These are phyloP conservation scores for Trifolium subterraneum DNA, from an alignment of 306 rosid genomes.

Conservation along the genomic window DNA sequence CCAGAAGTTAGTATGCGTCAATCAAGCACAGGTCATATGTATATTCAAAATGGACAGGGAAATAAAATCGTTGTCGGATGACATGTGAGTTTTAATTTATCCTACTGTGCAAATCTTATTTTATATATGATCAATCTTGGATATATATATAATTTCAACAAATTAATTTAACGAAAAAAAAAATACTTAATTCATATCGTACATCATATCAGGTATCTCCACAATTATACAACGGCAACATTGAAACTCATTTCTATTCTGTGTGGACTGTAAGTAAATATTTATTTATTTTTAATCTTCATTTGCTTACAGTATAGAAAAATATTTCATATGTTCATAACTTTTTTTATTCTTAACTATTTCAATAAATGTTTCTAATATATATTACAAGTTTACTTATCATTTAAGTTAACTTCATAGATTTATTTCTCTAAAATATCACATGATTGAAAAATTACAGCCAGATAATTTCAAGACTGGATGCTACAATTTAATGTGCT, in stretches of 20 bases:
- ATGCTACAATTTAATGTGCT: background rate
- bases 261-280: background rate
- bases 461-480: conserved; percentile 3
- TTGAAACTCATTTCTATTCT: background rate
- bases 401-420: background rate
- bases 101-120: no score
- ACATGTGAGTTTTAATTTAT: conserved; percentile 45
- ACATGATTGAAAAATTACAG: background rate
- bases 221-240: background rate
- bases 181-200: background rate
- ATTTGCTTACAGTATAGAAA: no score
- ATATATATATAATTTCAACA: background rate
- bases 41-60: background rate
- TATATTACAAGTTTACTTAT: no score
- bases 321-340: no score
- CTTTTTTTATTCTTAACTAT: no score
- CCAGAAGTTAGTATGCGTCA: background rate
- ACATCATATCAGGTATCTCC: conserved; percentile 3
- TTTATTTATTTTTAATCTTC: background rate
- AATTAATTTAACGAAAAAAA: background rate
- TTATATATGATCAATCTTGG: no score
- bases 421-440: background rate
- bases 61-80: background rate
- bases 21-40: background rate
- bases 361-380: no score